Conservation (phyloP, 371 early-diverging fungal species). For the Entomophthora muscae region DNA sequence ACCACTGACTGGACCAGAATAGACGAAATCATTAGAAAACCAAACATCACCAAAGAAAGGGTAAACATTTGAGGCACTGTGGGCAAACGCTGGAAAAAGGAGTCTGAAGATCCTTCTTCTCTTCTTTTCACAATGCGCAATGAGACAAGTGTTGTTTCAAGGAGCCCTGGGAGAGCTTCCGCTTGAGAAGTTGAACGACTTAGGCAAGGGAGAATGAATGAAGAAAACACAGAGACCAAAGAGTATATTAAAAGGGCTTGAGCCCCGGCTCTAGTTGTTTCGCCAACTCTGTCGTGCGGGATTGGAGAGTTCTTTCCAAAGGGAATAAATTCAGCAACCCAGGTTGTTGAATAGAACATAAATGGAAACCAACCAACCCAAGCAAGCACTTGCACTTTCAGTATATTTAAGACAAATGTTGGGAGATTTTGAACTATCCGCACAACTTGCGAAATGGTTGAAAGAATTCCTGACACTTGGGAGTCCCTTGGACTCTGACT, state of each 20-base stretch:
- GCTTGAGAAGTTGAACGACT: slow-evolving; percentile 14
- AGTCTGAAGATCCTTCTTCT: neutral
- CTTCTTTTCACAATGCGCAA: neutral
- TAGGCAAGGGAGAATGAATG: slow-evolving; percentile 48
- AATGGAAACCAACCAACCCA: slow-evolving; percentile 97
- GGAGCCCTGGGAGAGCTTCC: neutral
- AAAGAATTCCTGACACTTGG: neutral
- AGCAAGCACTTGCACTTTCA: slow-evolving; percentile 76
- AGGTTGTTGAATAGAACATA: slow-evolving; percentile 73
- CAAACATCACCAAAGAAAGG: slow-evolving; percentile 41
- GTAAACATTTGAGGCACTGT: slow-evolving; percentile 31
- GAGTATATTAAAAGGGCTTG: slow-evolving; percentile 65
- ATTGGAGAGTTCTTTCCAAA: slow-evolving; percentile 6
- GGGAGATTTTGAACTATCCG: slow-evolving; percentile 27
- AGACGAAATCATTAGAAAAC: slow-evolving; percentile 45
- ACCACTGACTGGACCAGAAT: slow-evolving; percentile 26
- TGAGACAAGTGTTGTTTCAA: neutral
- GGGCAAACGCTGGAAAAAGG: neutral
- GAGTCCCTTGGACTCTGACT: no score
- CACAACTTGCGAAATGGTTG: neutral
- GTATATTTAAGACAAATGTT: slow-evolving; percentile 45
- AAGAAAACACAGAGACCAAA: slow-evolving; percentile 47
- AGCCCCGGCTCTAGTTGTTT: slow-evolving; percentile 67
- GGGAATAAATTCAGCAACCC: slow-evolving; percentile 44
- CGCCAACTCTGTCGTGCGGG: slow-evolving; percentile 28